Evolutionary conservation across 2,329 filamentous ascomycete genomes (phyloP).

Genomic region (Colletotrichum tanaceti): DNA sequence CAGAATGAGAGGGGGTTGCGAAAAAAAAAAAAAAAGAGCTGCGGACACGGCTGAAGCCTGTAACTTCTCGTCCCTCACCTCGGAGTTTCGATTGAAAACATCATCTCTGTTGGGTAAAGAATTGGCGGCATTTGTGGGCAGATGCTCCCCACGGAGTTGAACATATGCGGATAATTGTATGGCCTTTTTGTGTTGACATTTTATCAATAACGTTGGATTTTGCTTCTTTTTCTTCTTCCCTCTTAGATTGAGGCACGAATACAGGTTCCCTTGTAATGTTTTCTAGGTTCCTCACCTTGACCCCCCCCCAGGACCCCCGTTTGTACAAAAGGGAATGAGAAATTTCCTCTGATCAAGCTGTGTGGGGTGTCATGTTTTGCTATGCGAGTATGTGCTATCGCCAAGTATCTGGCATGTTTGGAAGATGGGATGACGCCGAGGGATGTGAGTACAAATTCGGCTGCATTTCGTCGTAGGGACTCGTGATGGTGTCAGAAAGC

Average conservation of each 20-base stretch:
- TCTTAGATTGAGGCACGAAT: slow-evolving; percentile 31
- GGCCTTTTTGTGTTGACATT: slow-evolving; percentile 17
- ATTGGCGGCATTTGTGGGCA: slow-evolving; percentile 36
- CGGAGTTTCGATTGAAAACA: slow-evolving; percentile 8
- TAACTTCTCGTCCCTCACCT: background rate
- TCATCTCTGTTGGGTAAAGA: slow-evolving; percentile 10
- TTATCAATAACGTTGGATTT: slow-evolving; percentile 12
- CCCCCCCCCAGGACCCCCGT: too few relatives aligned
- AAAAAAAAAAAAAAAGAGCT: background rate
- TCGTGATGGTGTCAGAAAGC: background rate
- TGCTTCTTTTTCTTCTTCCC: too few relatives aligned
- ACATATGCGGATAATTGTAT: slow-evolving; percentile 18
- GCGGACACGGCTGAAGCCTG: background rate
- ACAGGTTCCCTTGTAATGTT: slow-evolving; percentile 6
- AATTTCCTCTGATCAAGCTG: slow-evolving; percentile 8
- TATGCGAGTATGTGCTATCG: background rate
- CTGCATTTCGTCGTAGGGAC: slow-evolving; percentile 8
- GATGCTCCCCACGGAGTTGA: slow-evolving; percentile 16
- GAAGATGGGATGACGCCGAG: slow-evolving; percentile 23
- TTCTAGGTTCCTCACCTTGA: background rate
- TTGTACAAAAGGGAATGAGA: background rate
- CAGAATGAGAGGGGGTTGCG: background rate
- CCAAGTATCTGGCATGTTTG: slow-evolving; percentile 22
- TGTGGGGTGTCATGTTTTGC: background rate
- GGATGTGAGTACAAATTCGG: background rate